These are phyloP conservation scores for Alloascoidea africana DNA, from an alignment of 805 yeast genomes.

Conservation along the genomic window DNA sequence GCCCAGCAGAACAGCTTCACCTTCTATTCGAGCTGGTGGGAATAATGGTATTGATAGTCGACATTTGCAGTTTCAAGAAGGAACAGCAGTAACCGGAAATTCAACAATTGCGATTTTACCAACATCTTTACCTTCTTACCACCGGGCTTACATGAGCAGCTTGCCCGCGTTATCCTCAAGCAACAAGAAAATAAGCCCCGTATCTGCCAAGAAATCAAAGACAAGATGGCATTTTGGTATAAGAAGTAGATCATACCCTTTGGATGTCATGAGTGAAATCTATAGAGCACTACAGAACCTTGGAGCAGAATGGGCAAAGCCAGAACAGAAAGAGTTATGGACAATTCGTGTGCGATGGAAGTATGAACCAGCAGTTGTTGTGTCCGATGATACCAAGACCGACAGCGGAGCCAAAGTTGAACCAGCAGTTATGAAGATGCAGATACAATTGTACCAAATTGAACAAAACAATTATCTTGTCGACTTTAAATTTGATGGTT, in stretches of 20 bases:
- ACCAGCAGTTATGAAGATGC: constrained; percentile 81
- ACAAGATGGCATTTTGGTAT: constrained; percentile 99
- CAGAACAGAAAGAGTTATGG: constrained; percentile 92
- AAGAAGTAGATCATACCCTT: constrained; percentile 86
- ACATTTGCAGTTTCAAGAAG: constrained; percentile 14
- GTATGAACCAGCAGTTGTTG: constrained; percentile 31
- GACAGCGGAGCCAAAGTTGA: constrained; percentile 3
- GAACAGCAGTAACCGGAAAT: constrained; percentile 14
- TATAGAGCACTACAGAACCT: constrained; percentile 84
- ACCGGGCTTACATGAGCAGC: constrained; percentile 77
- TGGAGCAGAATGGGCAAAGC: constrained; percentile 96
- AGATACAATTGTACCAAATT: constrained; percentile 86
- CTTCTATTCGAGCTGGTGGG: too few species aligned
- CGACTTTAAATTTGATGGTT: constrained; percentile 95
- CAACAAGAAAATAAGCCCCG: constrained; percentile 22
- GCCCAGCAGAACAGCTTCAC: background rate
- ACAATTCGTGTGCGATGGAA: constrained; percentile 92
- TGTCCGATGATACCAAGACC: constrained; percentile 4
- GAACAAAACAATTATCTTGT: constrained; percentile 94
- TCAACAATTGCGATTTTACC: constrained; percentile 69
- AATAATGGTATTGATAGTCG: background rate
- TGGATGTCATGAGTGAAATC: constrained; percentile 98
- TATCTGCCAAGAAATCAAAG: constrained; percentile 69
- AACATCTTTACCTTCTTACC: constrained; percentile 86
- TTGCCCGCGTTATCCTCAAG: too few species aligned